Evolutionary conservation across 768 basidiomycete genomes (phyloP), one percentile per base, ranked within the genome.

Genomic region (Trametes elegans): DNA sequence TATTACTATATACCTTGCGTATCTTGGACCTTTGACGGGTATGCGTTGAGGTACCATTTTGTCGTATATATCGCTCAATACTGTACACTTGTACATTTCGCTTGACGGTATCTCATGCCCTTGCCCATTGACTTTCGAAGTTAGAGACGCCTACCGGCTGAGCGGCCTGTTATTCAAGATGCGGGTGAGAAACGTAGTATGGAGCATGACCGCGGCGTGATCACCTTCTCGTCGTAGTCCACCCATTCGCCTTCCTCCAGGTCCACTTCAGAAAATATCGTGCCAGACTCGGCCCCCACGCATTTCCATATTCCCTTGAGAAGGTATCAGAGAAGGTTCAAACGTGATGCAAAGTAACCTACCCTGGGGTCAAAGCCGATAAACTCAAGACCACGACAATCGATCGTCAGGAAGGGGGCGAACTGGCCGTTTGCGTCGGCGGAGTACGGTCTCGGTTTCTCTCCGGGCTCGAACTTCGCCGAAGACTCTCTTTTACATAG

Each of bases 161-260:
- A 18, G 74, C 73, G 13, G 78, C 76, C 89, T 87, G 55, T 41
- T 34, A 48, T 47, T 47, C 41, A 45, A 55, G 58, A 46, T 57
- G 31, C 28, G 49, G 52, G 49, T 41, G 3, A 47, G 31, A 34
- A 28, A 8, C 19, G 31, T 29, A 34, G 8, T 10, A 13, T 14
- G 13, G 21, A 10, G 28, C 49, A 31, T 13, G 23, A 39, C 26
- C n/a, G 16, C 29, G 21, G 11, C 31, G 44, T 53, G 19, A 71
- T 39, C 57, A 87, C 93, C 80, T 93, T 92, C 69, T 96, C 93
- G 61, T 96, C 93, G 61, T 96, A 96, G 63, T 94, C 93, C 11
- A 76, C 81, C 93, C 93, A 96, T 67, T 85, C 83, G 3, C 76
- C 80, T 24, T 86, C 83, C 1, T 68, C 68, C 36, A 91, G 72